Percentiles rank a stretch among this genome's conserved stretches.
These are phyloP conservation scores for Podaxis sp. DNA, from an alignment of 768 basidiomycete genomes.

Conservation along the genomic window DNA sequence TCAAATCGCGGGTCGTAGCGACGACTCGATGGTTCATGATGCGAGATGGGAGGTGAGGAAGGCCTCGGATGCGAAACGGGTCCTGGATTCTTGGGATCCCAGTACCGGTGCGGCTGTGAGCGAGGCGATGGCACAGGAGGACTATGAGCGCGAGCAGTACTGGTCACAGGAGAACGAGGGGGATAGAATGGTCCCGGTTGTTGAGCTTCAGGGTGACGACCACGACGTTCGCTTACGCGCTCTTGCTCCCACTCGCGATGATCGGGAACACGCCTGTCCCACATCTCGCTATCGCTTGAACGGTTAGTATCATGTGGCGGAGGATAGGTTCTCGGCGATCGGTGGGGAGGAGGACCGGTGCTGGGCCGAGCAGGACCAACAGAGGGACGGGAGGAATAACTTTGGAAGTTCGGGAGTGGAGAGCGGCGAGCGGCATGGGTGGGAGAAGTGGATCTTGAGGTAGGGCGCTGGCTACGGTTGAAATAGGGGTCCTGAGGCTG, in stretches of 20 bases:
- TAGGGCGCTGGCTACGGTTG: slow-evolving; percentile 44
- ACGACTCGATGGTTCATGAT: slow-evolving; percentile 33
- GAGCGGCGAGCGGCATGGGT: slow-evolving; percentile 50
- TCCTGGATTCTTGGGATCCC: slow-evolving; percentile 54
- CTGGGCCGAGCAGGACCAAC: slow-evolving; percentile 50
- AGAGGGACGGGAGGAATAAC: slow-evolving; percentile 45
- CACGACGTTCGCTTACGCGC: slow-evolving; percentile 35
- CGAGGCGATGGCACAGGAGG: slow-evolving; percentile 64
- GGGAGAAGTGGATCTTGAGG: slow-evolving; percentile 54
- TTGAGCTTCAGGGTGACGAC: slow-evolving; percentile 31
- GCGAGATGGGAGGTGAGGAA: slow-evolving; percentile 24
- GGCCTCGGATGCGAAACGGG: slow-evolving; percentile 27
- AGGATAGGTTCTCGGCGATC: slow-evolving; percentile 56
- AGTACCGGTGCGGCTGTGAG: slow-evolving; percentile 45
- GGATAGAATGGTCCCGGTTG: slow-evolving; percentile 33
- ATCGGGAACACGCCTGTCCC: slow-evolving; percentile 49
- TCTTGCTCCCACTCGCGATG: slow-evolving; percentile 48
- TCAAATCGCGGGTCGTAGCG: slow-evolving; percentile 66
- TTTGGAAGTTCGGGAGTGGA: slow-evolving; percentile 41
- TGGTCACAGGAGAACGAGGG: slow-evolving; percentile 31
- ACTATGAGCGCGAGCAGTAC: slow-evolving; percentile 35
- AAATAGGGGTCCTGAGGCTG: slow-evolving; percentile 48
- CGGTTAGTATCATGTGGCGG: slow-evolving; percentile 47
- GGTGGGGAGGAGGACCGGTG: slow-evolving; percentile 36
- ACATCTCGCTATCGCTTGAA: slow-evolving; percentile 48